Percentiles rank a stretch among this genome's conserved stretches.
Conservation (phyloP, 805 yeast species). For the Candida easanensis region DNA sequence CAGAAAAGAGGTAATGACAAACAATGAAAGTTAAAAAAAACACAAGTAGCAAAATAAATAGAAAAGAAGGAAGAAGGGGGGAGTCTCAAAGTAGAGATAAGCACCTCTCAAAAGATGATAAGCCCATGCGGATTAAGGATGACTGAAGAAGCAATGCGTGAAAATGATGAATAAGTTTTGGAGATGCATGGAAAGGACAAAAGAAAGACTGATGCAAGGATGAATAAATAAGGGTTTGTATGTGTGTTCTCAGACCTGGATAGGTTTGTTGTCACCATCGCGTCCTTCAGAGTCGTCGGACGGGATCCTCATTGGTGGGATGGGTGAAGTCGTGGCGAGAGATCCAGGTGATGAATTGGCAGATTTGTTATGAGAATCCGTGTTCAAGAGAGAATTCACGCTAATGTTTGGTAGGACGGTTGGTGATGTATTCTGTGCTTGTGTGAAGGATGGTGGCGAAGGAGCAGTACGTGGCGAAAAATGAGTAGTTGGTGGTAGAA, state of each 20-base stretch:
- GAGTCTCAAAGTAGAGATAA: neutral
- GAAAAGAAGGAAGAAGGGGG: neutral
- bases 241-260: neutral
- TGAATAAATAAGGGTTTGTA: neutral
- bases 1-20: neutral
- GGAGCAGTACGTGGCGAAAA: neutral
- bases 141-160: too few species aligned
- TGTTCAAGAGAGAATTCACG: slow-evolving; percentile 21
- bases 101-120: too few species aligned
- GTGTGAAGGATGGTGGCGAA: neutral
- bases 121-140: too few species aligned
- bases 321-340: neutral
- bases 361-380: neutral
- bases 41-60: neutral
- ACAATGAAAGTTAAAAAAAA: neutral
- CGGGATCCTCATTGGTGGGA: neutral
- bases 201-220: neutral
- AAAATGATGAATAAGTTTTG: too few species aligned
- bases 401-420: slow-evolving; percentile 17
- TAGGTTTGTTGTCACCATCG: neutral
- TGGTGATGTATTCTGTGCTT: neutral
- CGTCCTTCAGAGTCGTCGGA: neutral
- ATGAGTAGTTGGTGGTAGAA: slow-evolving; percentile 2
- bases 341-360: neutral
- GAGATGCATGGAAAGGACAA: too few species aligned